phyloP scores from a whole-genome alignment of 2,329 filamentous ascomycete genomes.

The Colletotrichum phormii region DNA sequence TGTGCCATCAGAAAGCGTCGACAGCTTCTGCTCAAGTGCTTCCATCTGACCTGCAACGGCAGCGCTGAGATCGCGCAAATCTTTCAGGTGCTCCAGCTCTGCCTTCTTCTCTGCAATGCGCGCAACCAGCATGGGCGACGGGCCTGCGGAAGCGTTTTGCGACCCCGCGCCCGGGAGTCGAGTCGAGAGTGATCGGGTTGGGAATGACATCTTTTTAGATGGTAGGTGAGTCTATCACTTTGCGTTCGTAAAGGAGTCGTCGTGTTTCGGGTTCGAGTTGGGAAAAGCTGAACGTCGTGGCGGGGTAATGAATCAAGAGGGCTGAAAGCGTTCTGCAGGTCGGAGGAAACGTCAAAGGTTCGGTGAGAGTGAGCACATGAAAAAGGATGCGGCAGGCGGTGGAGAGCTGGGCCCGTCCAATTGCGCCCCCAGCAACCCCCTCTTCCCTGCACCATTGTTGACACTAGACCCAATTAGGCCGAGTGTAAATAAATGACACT shows the following conservation, averaged over 20 bases:
- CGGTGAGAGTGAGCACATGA: conserved; percentile 23
- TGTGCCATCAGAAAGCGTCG: conserved; percentile 83
- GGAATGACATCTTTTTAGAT: conserved; percentile 62
- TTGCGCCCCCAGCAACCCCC: conserved; percentile 35
- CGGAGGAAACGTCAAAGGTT: conserved; percentile 1
- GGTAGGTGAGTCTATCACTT: not conserved
- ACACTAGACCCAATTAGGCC: conserved; percentile 33
- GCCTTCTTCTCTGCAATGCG: conserved; percentile 89
- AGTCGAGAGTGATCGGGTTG: conserved; percentile 68
- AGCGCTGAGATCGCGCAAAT: conserved; percentile 82
- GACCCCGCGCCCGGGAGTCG: conserved; percentile 74
- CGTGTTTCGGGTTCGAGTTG: not conserved
- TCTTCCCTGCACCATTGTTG: conserved; percentile 2
- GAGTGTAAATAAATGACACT: conserved; percentile 39
- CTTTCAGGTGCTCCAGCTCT: conserved; percentile 82
- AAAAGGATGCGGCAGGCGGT: conserved; percentile 12
- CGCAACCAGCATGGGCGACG: conserved; percentile 77
- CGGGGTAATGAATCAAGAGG: not conserved
- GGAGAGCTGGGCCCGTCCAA: conserved; percentile 4
- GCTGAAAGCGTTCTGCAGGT: not conserved
- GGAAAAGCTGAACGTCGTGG: not conserved
- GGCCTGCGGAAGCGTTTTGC: conserved; percentile 60
- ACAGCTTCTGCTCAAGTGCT: conserved; percentile 80
- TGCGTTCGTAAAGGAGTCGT: not conserved
- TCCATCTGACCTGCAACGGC: conserved; percentile 87